Conservation (phyloP, 768 basidiomycete genomes). For the Dictyophora rubrovolvata region DNA sequence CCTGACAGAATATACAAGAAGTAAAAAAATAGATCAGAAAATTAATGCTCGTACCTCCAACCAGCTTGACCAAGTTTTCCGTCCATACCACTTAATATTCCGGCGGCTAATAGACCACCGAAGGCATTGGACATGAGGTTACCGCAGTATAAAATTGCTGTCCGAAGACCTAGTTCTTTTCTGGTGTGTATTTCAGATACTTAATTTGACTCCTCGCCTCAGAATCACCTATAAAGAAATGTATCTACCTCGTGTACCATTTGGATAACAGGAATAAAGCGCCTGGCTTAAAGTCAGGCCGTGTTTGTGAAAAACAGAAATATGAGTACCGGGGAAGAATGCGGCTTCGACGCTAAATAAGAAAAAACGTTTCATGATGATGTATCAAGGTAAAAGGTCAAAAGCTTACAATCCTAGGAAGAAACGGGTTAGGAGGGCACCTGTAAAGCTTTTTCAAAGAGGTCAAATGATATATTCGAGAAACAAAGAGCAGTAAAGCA, state of each 20-base stretch:
- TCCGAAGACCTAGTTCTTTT: slow-evolving; percentile 58
- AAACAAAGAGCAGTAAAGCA: background rate
- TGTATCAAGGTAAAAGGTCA: slow-evolving; percentile 10
- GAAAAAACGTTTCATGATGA: slow-evolving; percentile 12
- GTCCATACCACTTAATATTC: slow-evolving; percentile 63
- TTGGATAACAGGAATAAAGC: slow-evolving; percentile 25
- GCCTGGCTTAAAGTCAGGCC: slow-evolving; percentile 17
- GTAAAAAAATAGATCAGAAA: background rate
- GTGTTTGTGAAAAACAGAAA: slow-evolving; percentile 47
- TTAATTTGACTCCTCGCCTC: slow-evolving; percentile 16
- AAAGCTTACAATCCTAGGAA: slow-evolving; percentile 62
- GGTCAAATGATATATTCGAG: background rate
- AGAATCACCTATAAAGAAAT: background rate
- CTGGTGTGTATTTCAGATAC: slow-evolving; percentile 55
- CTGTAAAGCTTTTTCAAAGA: slow-evolving; percentile 40
- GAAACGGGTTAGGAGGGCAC: slow-evolving; percentile 60
- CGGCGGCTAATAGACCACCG: slow-evolving; percentile 68
- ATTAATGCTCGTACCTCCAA: slow-evolving; percentile 44
- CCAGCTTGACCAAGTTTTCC: slow-evolving; percentile 56
- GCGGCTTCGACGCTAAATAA: slow-evolving; percentile 6
- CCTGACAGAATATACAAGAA: slow-evolving; percentile 18
- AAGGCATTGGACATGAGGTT: slow-evolving; percentile 75
- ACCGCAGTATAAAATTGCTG: slow-evolving; percentile 60
- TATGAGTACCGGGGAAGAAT: slow-evolving; percentile 26
- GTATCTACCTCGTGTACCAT: slow-evolving; percentile 31